Percentiles rank a stretch among this genome's conserved stretches.
phyloP scores from a whole-genome alignment of 768 basidiomycete genomes.

The Lactarius pseudohatsudake region DNA sequence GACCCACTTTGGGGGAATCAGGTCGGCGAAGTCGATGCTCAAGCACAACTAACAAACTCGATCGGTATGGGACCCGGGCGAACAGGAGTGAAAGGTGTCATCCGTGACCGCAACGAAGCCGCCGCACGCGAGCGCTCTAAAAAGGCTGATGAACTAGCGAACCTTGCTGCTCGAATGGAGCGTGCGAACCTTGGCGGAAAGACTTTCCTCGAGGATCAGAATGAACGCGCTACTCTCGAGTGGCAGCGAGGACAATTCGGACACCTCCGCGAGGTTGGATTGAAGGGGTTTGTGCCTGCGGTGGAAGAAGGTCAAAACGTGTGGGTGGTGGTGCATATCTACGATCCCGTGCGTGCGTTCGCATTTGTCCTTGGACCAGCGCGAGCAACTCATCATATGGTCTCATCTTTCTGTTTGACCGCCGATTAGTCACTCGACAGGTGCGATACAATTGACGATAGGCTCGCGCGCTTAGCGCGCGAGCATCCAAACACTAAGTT shows the following conservation, averaged over 20 bases:
- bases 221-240: constrained; percentile 39
- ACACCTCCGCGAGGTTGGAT: constrained; percentile 77
- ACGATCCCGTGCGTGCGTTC: constrained; percentile 64
- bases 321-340: constrained; percentile 87
- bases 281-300: constrained; percentile 67
- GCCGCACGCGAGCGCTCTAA: constrained; percentile 52
- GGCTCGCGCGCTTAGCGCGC: constrained; percentile 67
- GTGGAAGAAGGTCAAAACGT: constrained; percentile 64
- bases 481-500: constrained; percentile 72
- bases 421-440: constrained; percentile 65
- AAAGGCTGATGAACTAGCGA: constrained; percentile 51
- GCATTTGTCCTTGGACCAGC: not conserved
- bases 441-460: constrained; percentile 70
- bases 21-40: constrained; percentile 42
- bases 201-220: constrained; percentile 77
- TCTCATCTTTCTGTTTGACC: not conserved
- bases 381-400: not conserved
- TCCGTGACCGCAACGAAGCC: constrained; percentile 77
- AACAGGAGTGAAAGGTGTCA: constrained; percentile 88
- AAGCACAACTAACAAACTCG: constrained; percentile 47
- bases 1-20: constrained; percentile 40
- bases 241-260: constrained; percentile 63
- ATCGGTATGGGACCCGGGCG: constrained; percentile 86
- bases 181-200: constrained; percentile 62
- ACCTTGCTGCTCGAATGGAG: constrained; percentile 59